Evolutionary conservation across 208 protist species (phyloP).

Genomic region (Acanthamoeba triangularis): DNA sequence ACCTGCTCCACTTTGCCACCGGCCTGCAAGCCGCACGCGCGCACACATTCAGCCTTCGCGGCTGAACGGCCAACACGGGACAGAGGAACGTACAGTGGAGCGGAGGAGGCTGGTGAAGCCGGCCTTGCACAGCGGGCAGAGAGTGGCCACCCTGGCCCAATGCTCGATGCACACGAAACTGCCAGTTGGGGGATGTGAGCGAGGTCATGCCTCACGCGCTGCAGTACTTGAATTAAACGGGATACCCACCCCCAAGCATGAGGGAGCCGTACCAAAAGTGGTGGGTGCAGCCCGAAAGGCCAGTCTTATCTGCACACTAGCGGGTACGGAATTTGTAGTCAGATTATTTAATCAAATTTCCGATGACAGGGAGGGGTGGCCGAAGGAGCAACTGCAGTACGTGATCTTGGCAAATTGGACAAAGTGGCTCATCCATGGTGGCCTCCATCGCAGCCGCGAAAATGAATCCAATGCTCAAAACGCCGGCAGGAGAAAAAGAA

Average conservation of each 20-base stretch:
- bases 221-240: not conserved
- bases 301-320: not conserved
- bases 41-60: not conserved
- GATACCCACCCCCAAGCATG: not conserved
- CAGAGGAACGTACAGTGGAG: not conserved
- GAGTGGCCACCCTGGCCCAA: not conserved
- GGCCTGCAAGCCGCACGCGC: not conserved
- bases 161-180: slow-evolving; percentile 41
- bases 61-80: not conserved
- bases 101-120: slow-evolving; percentile 19
- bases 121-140: slow-evolving; percentile 46
- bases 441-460: not conserved
- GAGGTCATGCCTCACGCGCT: not conserved
- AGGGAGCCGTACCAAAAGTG: slow-evolving; percentile 9
- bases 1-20: not conserved
- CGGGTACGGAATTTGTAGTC: not conserved
- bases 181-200: not conserved
- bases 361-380: not conserved
- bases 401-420: not conserved
- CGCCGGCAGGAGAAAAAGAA: not conserved
- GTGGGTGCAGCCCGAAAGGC: not conserved
- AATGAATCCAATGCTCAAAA: not conserved
- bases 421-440: not conserved
- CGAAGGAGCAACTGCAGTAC: not conserved
- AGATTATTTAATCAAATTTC: not conserved